Percentiles rank a stretch among this genome's conserved stretches.
phyloP scores from a whole-genome alignment of 2,329 filamentous ascomycete species.

The Aspergillus carbonarius region DNA sequence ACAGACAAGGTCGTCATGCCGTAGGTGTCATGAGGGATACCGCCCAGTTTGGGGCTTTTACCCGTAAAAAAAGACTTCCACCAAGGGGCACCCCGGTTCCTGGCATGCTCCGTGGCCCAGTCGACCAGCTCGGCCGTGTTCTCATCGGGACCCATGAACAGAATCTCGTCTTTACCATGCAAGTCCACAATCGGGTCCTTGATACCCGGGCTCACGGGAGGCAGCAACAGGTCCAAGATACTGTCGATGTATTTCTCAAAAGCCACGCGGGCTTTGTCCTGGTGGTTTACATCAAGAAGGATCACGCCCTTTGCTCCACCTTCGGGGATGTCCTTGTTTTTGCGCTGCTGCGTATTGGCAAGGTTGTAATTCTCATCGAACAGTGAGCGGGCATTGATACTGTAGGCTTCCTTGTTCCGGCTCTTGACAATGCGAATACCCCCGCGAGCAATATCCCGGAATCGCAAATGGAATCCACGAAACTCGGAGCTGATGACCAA shows the following conservation, averaged over 20 bases:
- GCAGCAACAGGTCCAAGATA: constrained; percentile 90
- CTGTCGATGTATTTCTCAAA: constrained; percentile 99
- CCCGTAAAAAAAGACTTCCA: constrained; percentile 99
- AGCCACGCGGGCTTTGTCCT: constrained; percentile 86
- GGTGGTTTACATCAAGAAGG: constrained; percentile 86
- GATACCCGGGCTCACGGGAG: constrained; percentile 88
- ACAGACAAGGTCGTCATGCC: constrained; percentile 98
- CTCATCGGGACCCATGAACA: constrained; percentile 98
- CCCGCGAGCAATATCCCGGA: constrained; percentile 93
- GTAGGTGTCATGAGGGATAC: constrained; percentile 93
- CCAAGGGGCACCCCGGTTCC: constrained; percentile 84
- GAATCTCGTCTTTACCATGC: constrained; percentile 90
- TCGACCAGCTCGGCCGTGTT: constrained; percentile 96
- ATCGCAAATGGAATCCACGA: constrained; percentile 93
- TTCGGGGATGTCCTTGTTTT: constrained; percentile 99
- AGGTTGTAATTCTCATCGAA: constrained; percentile 99
- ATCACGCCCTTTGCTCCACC: constrained; percentile 98
- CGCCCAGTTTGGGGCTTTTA: constrained; percentile 92
- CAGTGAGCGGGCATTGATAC: constrained; percentile 91
- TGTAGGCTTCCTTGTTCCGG: constrained; percentile 89
- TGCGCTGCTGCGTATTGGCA: constrained; percentile 96
- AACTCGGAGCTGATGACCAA: constrained; percentile 96
- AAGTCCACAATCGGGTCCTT: constrained; percentile 98
- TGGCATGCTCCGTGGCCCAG: constrained; percentile 97
- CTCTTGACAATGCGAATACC: constrained; percentile 99